These are phyloP conservation scores for Candida wancherniae DNA, from an alignment of 805 yeast species.

Conservation along the genomic window DNA sequence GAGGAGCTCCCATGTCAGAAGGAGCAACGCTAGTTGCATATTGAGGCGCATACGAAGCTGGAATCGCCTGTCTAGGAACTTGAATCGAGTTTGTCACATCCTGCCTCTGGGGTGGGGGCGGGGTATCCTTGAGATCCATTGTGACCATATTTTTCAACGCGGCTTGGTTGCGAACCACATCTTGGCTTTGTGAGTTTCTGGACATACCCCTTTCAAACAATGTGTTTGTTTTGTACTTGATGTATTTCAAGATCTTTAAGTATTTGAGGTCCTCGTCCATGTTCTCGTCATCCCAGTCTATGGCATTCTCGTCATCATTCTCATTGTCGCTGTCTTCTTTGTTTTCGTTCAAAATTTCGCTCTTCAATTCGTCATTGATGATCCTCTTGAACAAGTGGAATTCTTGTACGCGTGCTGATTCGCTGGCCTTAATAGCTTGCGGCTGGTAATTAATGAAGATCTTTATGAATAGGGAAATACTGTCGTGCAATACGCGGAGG, in stretches of 20 bases:
- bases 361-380: constrained; percentile 35
- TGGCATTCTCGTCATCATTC: constrained; percentile 27
- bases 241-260: constrained; percentile 36
- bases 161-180: too few relatives aligned
- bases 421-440: constrained; percentile 17
- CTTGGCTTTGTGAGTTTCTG: too few relatives aligned
- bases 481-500: constrained; percentile 11
- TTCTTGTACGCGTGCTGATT: constrained; percentile 24
- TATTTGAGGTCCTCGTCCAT: constrained; percentile 45
- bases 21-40: too few relatives aligned
- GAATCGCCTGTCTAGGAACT: too few relatives aligned
- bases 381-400: constrained; percentile 34
- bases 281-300: constrained; percentile 46
- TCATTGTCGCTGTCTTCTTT: constrained; percentile 26
- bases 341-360: constrained; percentile 31
- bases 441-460: constrained; percentile 38
- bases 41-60: too few relatives aligned
- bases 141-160: constrained; percentile 6
- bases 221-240: constrained; percentile 31
- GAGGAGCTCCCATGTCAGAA: too few relatives aligned
- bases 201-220: too few relatives aligned
- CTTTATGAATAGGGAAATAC: constrained; percentile 30
- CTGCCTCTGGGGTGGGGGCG: too few relatives aligned
- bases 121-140: constrained; percentile 7
- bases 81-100: too few relatives aligned